Conservation (phyloP, 2,329 filamentous ascomycete species). For the Aspergillus sp. region DNA sequence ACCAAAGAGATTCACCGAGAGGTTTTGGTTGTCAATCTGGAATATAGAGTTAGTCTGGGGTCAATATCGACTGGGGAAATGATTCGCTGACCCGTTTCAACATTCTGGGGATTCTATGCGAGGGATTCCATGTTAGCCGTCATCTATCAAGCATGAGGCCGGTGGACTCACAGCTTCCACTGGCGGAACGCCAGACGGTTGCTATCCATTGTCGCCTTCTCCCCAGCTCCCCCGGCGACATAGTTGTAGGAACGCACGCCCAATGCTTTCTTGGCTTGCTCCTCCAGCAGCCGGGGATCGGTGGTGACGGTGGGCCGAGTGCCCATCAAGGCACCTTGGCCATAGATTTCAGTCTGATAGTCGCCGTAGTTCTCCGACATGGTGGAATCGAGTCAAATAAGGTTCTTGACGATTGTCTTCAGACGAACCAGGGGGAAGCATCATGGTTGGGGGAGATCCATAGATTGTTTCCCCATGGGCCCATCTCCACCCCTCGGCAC, state of each 20-base stretch:
- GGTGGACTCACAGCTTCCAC: slow-evolving; percentile 42
- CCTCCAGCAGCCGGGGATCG: slow-evolving; percentile 57
- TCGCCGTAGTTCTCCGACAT: slow-evolving; percentile 43
- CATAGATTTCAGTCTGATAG: slow-evolving; percentile 52
- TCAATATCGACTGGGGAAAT: background rate
- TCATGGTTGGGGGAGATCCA: background rate
- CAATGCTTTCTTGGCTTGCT: slow-evolving; percentile 53
- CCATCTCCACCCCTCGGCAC: background rate
- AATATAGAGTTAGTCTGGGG: background rate
- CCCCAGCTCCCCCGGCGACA: slow-evolving; percentile 62
- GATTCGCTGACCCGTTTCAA: slow-evolving; percentile 32
- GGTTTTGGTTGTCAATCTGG: slow-evolving; percentile 42
- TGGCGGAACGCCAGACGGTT: slow-evolving; percentile 59
- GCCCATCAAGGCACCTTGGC: slow-evolving; percentile 51
- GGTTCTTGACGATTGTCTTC: background rate
- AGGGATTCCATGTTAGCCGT: slow-evolving; percentile 4
- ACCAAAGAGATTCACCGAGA: slow-evolving; percentile 55
- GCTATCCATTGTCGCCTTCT: slow-evolving; percentile 60
- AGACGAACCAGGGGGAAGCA: background rate
- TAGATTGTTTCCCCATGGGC: background rate
- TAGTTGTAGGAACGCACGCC: slow-evolving; percentile 56
- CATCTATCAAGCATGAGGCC: background rate
- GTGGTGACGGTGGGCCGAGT: slow-evolving; percentile 56
- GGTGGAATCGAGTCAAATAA: slow-evolving; percentile 4
- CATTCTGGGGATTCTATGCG: slow-evolving; percentile 53